A percentile compares a stretch with the other conserved stretches of the same genome.
Conservation (phyloP, 2,329 filamentous ascomycete genomes). For the Nothophoma quercina region DNA sequence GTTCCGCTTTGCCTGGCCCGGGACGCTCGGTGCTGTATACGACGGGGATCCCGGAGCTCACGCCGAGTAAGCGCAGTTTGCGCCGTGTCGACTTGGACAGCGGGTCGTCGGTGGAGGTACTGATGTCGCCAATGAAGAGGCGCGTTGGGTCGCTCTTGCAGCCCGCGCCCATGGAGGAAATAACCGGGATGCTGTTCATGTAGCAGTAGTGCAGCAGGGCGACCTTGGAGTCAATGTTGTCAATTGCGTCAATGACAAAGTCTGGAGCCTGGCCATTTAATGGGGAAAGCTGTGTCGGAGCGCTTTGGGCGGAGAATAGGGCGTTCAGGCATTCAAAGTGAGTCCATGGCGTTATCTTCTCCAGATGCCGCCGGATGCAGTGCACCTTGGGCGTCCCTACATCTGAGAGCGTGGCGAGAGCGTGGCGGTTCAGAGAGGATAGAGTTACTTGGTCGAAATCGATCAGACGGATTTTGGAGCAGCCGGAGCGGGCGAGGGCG, state of each 20-base stretch:
- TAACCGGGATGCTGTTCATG: constrained; percentile 77
- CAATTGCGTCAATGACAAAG: constrained; percentile 96
- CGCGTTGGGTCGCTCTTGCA: constrained; percentile 88
- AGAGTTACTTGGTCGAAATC: constrained; percentile 98
- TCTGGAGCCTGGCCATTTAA: constrained; percentile 76
- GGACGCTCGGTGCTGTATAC: constrained; percentile 93
- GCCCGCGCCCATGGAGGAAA: constrained; percentile 94
- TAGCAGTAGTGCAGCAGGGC: constrained; percentile 88
- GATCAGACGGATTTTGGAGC: constrained; percentile 84
- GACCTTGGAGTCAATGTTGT: constrained; percentile 98
- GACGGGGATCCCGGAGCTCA: constrained; percentile 85
- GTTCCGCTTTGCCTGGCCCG: constrained; percentile 86
- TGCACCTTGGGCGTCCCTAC: constrained; percentile 93
- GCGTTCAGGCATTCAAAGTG: constrained; percentile 86
- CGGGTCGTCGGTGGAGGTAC: constrained; percentile 83
- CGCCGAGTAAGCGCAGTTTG: constrained; percentile 76
- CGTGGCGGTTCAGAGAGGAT: constrained; percentile 93
- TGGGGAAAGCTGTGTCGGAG: constrained; percentile 70
- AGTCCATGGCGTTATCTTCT: constrained; percentile 91
- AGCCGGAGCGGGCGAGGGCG: constrained; percentile 86
- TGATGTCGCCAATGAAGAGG: constrained; percentile 91
- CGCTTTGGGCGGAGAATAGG: constrained; percentile 76
- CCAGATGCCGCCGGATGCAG: constrained; percentile 78
- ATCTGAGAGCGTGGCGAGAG: constrained; percentile 90
- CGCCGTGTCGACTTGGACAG: constrained; percentile 85